Evolutionary conservation across 768 basidiomycete genomes (phyloP).

Genomic region (Leucosporidium creatinivorum): DNA sequence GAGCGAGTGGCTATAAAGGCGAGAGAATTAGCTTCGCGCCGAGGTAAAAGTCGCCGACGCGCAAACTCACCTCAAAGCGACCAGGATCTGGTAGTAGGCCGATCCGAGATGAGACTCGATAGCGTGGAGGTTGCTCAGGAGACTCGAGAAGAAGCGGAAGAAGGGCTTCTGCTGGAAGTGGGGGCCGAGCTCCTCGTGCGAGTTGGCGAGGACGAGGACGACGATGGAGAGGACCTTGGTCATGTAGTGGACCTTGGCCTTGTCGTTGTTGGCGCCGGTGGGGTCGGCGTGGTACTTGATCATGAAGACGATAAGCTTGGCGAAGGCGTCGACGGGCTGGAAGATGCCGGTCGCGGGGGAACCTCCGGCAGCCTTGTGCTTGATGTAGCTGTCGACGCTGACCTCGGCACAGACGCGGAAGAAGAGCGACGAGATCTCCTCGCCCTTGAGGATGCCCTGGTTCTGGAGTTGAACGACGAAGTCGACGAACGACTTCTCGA

Average conservation of each 20-base stretch:
- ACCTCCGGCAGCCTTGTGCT: slow-evolving; percentile 41
- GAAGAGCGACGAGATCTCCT: slow-evolving; percentile 94
- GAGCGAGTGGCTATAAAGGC: slow-evolving; percentile 67
- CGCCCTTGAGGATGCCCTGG: slow-evolving; percentile 90
- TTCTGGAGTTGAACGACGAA: slow-evolving; percentile 97
- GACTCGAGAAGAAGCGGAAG: slow-evolving; percentile 95
- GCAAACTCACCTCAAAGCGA: slow-evolving; percentile 67
- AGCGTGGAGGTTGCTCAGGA: slow-evolving; percentile 80
- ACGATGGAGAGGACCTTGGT: slow-evolving; percentile 97
- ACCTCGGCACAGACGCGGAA: slow-evolving; percentile 96
- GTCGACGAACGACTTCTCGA: slow-evolving; percentile 89
- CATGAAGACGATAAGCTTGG: slow-evolving; percentile 89
- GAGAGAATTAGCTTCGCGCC: background rate
- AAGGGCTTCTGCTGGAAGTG: slow-evolving; percentile 95
- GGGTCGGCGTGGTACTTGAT: slow-evolving; percentile 99
- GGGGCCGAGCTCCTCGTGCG: slow-evolving; percentile 86
- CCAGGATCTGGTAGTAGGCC: slow-evolving; percentile 80
- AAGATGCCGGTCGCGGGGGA: slow-evolving; percentile 67
- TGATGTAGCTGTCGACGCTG: slow-evolving; percentile 73
- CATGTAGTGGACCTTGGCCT: slow-evolving; percentile 91
- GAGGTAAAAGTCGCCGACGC: too few relatives aligned
- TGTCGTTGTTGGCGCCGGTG: slow-evolving; percentile 75
- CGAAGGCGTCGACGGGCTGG: slow-evolving; percentile 90
- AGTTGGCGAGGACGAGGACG: slow-evolving; percentile 86
- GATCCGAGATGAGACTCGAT: slow-evolving; percentile 78